phyloP scores from a whole-genome alignment of 768 basidiomycete genomes.

The Boletus pseudopeckii region DNA sequence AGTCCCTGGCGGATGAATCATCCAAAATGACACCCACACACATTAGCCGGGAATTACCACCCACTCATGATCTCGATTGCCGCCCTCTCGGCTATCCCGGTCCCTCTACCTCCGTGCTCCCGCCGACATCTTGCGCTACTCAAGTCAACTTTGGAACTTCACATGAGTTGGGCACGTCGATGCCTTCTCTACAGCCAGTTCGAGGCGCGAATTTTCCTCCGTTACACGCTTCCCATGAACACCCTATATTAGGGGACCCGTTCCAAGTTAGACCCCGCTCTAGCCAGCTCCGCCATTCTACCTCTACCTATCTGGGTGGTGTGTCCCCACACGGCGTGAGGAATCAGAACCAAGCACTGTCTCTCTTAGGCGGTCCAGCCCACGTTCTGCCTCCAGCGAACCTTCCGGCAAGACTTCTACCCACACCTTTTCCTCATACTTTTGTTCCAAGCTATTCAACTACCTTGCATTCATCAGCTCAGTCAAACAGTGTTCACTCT shows the following conservation, averaged over 20 bases:
- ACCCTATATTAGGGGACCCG: constrained; percentile 22
- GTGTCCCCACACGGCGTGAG: constrained; percentile 4
- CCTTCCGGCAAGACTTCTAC: constrained; percentile 2
- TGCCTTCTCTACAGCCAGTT: constrained; percentile 4
- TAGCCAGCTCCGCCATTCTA: constrained; percentile 41
- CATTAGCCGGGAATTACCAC: constrained; percentile 25
- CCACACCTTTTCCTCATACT: constrained; percentile 15
- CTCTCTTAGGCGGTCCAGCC: constrained; percentile 8
- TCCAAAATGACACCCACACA: constrained; percentile 53
- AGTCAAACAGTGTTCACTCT: constrained; percentile 5
- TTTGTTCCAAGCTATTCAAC: constrained; percentile 22
- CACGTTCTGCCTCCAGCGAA: constrained; percentile 4
- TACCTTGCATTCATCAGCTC: constrained; percentile 9
- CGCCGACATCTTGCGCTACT: constrained; percentile 15
- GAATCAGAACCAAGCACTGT: constrained; percentile 16
- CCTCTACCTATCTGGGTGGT: constrained; percentile 10
- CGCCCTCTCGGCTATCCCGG: constrained; percentile 7
- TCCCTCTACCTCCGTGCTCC: constrained; percentile 29
- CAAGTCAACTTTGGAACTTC: constrained; percentile 27
- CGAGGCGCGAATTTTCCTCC: constrained; percentile 4
- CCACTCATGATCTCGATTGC: constrained; percentile 1
- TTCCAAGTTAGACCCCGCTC: constrained; percentile 48
- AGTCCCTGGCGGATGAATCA: constrained; percentile 71
- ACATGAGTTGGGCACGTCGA: constrained; percentile 33
- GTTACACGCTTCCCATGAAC: constrained; percentile 6